Percentiles rank a stretch among this genome's conserved stretches.
Evolutionary conservation across 108 stramenopile species (phyloP).

Genomic region (Nitzschia putrida): DNA sequence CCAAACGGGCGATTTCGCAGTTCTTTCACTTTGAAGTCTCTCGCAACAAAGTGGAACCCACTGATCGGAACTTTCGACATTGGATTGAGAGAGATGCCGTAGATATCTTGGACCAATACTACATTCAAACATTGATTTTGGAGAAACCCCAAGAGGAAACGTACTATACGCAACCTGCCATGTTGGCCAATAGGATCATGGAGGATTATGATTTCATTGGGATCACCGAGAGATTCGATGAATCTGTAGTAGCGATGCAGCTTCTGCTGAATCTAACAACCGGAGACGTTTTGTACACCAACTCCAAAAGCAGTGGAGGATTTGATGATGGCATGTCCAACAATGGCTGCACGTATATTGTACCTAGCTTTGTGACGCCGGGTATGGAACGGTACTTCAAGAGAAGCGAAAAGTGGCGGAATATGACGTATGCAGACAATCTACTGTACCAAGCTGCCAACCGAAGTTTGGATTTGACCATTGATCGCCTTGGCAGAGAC

Average conservation of each 20-base stretch:
- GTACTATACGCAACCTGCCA: background rate
- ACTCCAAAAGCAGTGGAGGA: conserved; percentile 24
- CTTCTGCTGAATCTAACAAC: conserved; percentile 33
- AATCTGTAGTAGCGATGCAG: conserved; percentile 43
- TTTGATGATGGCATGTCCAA: conserved; percentile 27
- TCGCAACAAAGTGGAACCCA: conserved; percentile 30
- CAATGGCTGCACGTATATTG: conserved; percentile 30
- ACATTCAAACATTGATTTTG: conserved; percentile 3
- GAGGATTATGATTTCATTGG: conserved; percentile 55
- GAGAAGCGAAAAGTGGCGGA: conserved; percentile 24
- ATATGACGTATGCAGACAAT: conserved; percentile 19
- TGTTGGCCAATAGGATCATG: conserved; percentile 26
- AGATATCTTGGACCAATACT: background rate
- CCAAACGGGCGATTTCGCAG: conserved; percentile 28
- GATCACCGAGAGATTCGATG: conserved; percentile 58
- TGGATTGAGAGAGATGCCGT: background rate
- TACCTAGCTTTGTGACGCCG: conserved; percentile 35
- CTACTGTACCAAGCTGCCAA: conserved; percentile 47
- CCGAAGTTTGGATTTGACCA: conserved; percentile 49
- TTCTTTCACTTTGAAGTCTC: conserved; percentile 56
- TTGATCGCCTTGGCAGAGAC: conserved; percentile 47
- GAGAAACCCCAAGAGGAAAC: background rate
- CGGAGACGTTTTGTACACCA: conserved; percentile 32
- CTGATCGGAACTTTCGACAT: conserved; percentile 34
- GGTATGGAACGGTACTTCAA: conserved; percentile 35